Percentiles rank a stretch among this genome's conserved stretches.
These are phyloP conservation scores for Rhizopus arrhizus DNA, from an alignment of 371 early-diverging fungal genomes.

Conservation along the genomic window DNA sequence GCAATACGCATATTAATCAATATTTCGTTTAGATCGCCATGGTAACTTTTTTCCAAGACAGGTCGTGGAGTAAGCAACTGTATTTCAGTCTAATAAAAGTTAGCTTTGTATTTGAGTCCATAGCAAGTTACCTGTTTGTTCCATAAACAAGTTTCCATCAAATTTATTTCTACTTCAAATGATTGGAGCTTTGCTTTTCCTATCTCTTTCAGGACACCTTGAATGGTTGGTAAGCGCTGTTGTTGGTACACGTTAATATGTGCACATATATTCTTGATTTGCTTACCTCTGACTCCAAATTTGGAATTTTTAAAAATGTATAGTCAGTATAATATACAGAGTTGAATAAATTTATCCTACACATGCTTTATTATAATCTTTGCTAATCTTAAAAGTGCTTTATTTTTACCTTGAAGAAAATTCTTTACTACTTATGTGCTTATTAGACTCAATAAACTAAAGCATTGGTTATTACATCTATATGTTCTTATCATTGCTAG, in stretches of 20 bases:
- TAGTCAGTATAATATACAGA: too few species aligned
- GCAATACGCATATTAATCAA: background rate
- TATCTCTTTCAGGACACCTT: background rate
- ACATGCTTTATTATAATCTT: too few species aligned
- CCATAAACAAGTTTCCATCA: background rate
- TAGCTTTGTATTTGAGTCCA: background rate
- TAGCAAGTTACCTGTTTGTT: background rate
- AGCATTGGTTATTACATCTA: too few species aligned
- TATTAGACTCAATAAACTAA: background rate
- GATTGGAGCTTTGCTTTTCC: background rate
- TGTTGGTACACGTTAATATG: background rate
- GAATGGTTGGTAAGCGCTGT: background rate
- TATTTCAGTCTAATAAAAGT: background rate
- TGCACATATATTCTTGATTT: background rate
- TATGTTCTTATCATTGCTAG: background rate
- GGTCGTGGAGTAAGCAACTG: too few species aligned
- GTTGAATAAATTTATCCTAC: too few species aligned
- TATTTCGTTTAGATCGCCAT: background rate
- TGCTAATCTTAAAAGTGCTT: too few species aligned
- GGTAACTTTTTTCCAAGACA: background rate
- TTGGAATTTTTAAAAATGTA: too few species aligned
- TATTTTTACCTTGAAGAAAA: too few species aligned
- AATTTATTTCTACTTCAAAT: background rate
- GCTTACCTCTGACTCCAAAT: too few species aligned
- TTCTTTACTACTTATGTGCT: too few species aligned